Evolutionary conservation across 2,329 filamentous ascomycete species (phyloP).

Genomic region (Lachnellula occidentalis): DNA sequence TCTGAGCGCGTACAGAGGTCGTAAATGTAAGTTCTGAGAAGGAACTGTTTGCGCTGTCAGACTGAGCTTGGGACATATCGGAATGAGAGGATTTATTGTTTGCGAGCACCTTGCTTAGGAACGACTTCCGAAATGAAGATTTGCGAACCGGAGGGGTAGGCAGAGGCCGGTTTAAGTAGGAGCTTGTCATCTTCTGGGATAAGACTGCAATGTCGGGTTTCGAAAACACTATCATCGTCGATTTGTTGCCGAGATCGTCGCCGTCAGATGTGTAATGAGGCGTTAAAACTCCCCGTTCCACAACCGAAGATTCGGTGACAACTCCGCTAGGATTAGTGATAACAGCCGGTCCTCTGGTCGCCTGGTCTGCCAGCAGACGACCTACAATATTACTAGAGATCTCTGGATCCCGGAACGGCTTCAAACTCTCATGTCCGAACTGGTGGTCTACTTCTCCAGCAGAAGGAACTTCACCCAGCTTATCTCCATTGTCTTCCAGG

Average conservation of each 20-base stretch:
- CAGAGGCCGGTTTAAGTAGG: background rate
- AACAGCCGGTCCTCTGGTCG: background rate
- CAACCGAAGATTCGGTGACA: background rate
- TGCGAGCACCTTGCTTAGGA: background rate
- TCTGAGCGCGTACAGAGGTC: background rate
- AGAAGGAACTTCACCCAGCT: background rate
- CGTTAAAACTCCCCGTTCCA: background rate
- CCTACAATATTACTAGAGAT: background rate
- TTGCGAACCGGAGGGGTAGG: background rate
- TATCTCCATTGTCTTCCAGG: background rate
- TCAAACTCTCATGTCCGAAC: background rate
- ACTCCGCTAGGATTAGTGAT: background rate
- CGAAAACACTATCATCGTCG: background rate
- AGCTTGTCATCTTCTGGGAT: background rate
- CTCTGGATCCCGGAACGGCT: background rate
- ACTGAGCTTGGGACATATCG: background rate
- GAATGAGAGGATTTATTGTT: background rate
- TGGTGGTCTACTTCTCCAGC: background rate
- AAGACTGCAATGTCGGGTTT: background rate
- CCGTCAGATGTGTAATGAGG: background rate
- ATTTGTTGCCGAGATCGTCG: background rate
- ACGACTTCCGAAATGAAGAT: background rate
- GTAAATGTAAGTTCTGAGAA: background rate
- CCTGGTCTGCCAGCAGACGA: background rate
- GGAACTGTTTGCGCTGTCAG: background rate